Conservation (phyloP, 148 eudicot species). For the Arbutus unedo region DNA sequence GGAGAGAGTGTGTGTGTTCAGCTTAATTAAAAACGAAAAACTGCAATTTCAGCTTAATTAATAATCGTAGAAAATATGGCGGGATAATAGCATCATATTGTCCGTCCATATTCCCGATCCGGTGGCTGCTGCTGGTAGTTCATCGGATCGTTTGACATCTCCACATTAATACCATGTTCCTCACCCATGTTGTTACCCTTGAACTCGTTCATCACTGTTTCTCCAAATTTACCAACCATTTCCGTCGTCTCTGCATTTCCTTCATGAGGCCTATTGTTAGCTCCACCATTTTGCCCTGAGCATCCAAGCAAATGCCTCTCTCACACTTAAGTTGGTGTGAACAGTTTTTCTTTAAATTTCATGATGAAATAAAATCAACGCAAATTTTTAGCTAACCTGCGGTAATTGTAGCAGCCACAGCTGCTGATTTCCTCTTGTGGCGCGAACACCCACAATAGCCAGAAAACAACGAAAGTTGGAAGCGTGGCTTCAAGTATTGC, state of each 20-base stretch:
- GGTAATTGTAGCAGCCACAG: constrained; percentile 9
- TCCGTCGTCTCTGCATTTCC: neutral
- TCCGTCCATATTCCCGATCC: too few relatives aligned
- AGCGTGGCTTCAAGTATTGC: constrained; percentile 29
- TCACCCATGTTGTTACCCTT: neutral
- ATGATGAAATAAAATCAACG: neutral
- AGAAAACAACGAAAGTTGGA: constrained; percentile 21
- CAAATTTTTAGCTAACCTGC: constrained; percentile 5
- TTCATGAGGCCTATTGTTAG: neutral
- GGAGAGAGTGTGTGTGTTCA: too few relatives aligned
- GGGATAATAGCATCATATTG: too few relatives aligned
- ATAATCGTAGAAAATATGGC: too few relatives aligned
- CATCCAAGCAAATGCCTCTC: neutral
- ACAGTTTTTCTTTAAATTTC: neutral
- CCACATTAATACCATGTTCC: neutral
- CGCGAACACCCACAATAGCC: constrained; percentile 20
- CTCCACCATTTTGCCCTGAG: neutral
- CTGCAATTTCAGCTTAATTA: too few relatives aligned
- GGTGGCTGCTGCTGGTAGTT: too few relatives aligned
- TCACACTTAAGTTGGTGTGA: neutral
- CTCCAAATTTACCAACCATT: neutral
- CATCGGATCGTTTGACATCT: neutral
- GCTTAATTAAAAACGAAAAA: too few relatives aligned
- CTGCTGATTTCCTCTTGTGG: constrained; percentile 21
- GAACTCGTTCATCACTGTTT: neutral